These are phyloP conservation scores for Exobasidium rhododendri DNA, from an alignment of 1,284 basidiomycete species.

Conservation along the genomic window DNA sequence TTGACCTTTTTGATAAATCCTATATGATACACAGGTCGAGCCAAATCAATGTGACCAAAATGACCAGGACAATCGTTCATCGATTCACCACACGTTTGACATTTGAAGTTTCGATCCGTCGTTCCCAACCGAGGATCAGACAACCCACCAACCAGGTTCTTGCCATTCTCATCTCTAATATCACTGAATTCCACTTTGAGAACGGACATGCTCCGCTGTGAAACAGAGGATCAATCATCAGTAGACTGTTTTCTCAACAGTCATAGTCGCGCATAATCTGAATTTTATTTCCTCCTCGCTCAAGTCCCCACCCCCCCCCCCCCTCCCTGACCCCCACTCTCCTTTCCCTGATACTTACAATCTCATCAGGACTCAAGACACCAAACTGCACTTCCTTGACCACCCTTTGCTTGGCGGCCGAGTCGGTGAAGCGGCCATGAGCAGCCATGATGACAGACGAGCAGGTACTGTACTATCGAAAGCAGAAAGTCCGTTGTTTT, in stretches of 20 bases:
- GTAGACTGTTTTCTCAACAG: background rate
- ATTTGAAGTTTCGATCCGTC: slow-evolving; percentile 99
- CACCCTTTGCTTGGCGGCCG: slow-evolving; percentile 73
- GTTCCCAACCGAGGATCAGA: slow-evolving; percentile 97
- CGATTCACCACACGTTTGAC: slow-evolving; percentile 91
- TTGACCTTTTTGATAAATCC: slow-evolving; percentile 99
- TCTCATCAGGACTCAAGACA: slow-evolving; percentile 98
- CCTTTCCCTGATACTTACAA: slow-evolving; percentile 56
- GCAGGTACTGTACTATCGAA: background rate
- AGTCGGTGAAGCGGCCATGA: slow-evolving; percentile 63
- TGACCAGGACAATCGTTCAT: slow-evolving; percentile 71
- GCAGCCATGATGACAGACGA: slow-evolving; percentile 16
- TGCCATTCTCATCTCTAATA: slow-evolving; percentile 85
- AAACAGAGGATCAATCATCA: slow-evolving; percentile 1
- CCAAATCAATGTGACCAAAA: slow-evolving; percentile 97
- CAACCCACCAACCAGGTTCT: slow-evolving; percentile 83
- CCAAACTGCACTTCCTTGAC: slow-evolving; percentile 99
- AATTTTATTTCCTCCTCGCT: no score
- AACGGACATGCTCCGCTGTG: slow-evolving; percentile 87
- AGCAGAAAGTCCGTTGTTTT: no score
- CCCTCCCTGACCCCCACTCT: background rate
- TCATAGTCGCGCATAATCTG: background rate
- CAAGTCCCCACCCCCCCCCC: no score
- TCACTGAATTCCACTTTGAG: slow-evolving; percentile 98
- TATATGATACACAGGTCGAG: slow-evolving; percentile 91